phyloP scores from a whole-genome alignment of 2,329 filamentous ascomycete genomes.

The Calonectria ilicicola region DNA sequence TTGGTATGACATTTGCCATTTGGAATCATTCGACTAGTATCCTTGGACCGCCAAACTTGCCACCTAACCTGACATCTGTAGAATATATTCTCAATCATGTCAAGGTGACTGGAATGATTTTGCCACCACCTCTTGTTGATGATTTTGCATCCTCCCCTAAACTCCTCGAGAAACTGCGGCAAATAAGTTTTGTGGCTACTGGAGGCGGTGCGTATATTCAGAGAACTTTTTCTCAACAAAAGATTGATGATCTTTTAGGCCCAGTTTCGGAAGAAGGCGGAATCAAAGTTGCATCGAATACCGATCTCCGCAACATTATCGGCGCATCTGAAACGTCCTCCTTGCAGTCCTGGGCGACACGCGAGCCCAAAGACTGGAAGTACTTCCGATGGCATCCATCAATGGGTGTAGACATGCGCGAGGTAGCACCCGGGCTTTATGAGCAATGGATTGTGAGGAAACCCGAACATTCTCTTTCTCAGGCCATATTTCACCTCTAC shows the following conservation, averaged over 20 bases:
- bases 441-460: neutral
- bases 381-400: neutral
- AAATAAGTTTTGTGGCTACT: neutral
- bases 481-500: neutral
- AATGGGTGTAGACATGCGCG: neutral
- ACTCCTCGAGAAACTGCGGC: neutral
- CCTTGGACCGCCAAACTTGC: neutral
- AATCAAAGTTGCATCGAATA: neutral
- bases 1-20: conserved; percentile 5
- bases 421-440: neutral
- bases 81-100: neutral
- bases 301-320: neutral
- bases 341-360: neutral
- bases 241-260: neutral
- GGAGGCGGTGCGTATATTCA: neutral
- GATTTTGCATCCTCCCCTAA: neutral
- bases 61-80: neutral
- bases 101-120: neutral
- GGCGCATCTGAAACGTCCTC: neutral
- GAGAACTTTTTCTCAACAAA: fast-evolving
- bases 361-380: neutral
- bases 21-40: neutral
- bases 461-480: neutral
- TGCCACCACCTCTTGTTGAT: neutral
- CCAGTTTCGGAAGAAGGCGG: neutral